A percentile compares a stretch with the other conserved stretches of the same genome.
These are phyloP conservation scores for Talaromyces sp. DNA, from an alignment of 2,329 filamentous ascomycete genomes.

Conservation along the genomic window DNA sequence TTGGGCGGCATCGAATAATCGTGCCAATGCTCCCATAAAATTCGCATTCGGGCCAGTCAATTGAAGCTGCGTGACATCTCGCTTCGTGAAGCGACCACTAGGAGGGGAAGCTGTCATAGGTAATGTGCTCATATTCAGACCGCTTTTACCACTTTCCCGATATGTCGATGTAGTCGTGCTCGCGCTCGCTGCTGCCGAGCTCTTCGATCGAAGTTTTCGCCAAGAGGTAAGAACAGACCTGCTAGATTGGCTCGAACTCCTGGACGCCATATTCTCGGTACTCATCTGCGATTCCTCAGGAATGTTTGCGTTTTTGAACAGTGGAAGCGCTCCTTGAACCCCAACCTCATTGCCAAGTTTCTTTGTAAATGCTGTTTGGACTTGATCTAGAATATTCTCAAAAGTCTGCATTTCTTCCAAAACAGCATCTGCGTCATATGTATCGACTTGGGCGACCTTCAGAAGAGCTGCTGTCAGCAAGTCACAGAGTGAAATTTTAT, in stretches of 20 bases:
- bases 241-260: constrained; percentile 59
- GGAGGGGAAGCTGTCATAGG: constrained; percentile 63
- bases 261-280: constrained; percentile 42
- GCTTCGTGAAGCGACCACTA: constrained; percentile 65
- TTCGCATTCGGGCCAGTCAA: constrained; percentile 81
- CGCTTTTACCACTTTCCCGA: constrained; percentile 55
- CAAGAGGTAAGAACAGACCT: constrained; percentile 82
- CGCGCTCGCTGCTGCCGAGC: constrained; percentile 55
- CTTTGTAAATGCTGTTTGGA: constrained; percentile 70
- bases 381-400: constrained; percentile 80
- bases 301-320: constrained; percentile 64
- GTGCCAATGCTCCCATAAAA: constrained; percentile 88
- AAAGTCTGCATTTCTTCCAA: constrained; percentile 91
- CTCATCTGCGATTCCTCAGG: constrained; percentile 46
- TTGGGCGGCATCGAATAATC: constrained; percentile 89
- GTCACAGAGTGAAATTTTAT: constrained; percentile 91
- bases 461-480: constrained; percentile 82
- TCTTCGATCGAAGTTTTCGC: constrained; percentile 87
- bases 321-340: constrained; percentile 64
- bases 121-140: constrained; percentile 66
- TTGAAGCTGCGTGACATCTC: constrained; percentile 64
- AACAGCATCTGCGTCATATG: constrained; percentile 83
- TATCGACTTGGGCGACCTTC: constrained; percentile 80
- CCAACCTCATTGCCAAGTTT: constrained; percentile 94
- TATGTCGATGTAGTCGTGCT: constrained; percentile 20